Conservation (phyloP, 345 rosid genomes). For the Lumnitzera littorea region DNA sequence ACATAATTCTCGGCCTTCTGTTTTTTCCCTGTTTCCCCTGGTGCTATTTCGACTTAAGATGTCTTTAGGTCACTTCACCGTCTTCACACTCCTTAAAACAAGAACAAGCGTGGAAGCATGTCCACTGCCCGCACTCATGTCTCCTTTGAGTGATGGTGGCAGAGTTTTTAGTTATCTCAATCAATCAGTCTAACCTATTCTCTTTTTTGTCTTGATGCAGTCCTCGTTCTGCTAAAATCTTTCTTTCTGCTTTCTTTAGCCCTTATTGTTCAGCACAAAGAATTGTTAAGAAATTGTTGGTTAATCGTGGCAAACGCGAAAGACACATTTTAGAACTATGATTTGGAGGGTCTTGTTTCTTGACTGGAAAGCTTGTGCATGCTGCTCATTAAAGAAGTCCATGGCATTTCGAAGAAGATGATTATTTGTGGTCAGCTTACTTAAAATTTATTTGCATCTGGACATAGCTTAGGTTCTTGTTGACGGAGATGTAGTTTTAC, state of each 20-base stretch:
- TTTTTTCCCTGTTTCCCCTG: neutral
- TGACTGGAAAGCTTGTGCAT: too few relatives aligned
- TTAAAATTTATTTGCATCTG: too few relatives aligned
- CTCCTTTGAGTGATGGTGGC: constrained; percentile 15
- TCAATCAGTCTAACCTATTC: neutral
- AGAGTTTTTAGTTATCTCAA: constrained; percentile 5
- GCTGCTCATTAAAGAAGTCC: too few relatives aligned
- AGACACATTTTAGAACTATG: too few relatives aligned
- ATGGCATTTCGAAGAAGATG: too few relatives aligned
- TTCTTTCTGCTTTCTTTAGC: neutral
- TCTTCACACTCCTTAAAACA: neutral
- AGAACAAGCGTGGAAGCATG: constrained; percentile 6
- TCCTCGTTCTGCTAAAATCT: neutral
- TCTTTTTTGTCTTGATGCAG: neutral
- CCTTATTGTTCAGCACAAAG: too few relatives aligned
- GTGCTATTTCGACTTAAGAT: constrained; percentile 3
- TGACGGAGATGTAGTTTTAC: too few relatives aligned
- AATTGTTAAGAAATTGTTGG: too few relatives aligned
- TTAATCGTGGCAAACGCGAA: too few relatives aligned
- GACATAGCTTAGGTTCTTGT: too few relatives aligned
- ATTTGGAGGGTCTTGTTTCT: too few relatives aligned
- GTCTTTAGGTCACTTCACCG: neutral
- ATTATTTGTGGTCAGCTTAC: too few relatives aligned
- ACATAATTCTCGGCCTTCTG: neutral
- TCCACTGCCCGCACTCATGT: constrained; percentile 15